Evolutionary conservation across 768 basidiomycete species (phyloP).

Genomic region (Dioszegia hungarica): DNA sequence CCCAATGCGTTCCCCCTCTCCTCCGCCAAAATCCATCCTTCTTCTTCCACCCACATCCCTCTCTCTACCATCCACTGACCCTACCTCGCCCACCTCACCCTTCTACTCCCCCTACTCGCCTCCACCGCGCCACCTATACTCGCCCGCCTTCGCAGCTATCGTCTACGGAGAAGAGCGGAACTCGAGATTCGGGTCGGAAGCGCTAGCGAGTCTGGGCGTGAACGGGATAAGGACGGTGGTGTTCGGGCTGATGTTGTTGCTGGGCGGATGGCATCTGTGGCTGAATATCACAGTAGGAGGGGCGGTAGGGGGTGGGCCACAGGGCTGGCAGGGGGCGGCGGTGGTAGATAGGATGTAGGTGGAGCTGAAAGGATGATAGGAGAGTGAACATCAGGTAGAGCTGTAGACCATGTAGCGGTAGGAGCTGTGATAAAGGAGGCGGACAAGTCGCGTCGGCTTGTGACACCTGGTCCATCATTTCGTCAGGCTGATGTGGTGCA

Average conservation of each 20-base stretch:
- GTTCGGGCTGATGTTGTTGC: slow-evolving; percentile 5
- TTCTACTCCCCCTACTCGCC: slow-evolving; percentile 3
- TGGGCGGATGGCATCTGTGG: slow-evolving; percentile 6
- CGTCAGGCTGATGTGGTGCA: no score
- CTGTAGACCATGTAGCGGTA: not conserved
- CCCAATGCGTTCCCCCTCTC: slow-evolving; percentile 9
- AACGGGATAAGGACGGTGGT: not conserved
- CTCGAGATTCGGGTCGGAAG: not conserved
- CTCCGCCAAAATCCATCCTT: slow-evolving; percentile 19
- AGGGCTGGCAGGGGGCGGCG: not conserved
- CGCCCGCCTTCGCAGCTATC: slow-evolving; percentile 9
- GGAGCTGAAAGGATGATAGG: not conserved
- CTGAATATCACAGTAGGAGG: not conserved
- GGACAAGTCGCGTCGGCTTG: no score
- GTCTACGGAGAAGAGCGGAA: not conserved
- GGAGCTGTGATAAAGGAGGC: no score
- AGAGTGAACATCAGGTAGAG: not conserved
- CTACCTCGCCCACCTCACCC: slow-evolving; percentile 1
- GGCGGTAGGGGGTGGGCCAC: not conserved
- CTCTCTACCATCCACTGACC: slow-evolving; percentile 2
- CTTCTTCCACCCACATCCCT: slow-evolving; percentile 17
- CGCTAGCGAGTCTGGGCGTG: not conserved
- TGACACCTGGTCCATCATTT: no score
- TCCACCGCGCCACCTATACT: slow-evolving; percentile 1
- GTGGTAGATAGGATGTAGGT: not conserved